phyloP scores from a whole-genome alignment of 768 basidiomycete genomes.

The Boletus eberwhitei region DNA sequence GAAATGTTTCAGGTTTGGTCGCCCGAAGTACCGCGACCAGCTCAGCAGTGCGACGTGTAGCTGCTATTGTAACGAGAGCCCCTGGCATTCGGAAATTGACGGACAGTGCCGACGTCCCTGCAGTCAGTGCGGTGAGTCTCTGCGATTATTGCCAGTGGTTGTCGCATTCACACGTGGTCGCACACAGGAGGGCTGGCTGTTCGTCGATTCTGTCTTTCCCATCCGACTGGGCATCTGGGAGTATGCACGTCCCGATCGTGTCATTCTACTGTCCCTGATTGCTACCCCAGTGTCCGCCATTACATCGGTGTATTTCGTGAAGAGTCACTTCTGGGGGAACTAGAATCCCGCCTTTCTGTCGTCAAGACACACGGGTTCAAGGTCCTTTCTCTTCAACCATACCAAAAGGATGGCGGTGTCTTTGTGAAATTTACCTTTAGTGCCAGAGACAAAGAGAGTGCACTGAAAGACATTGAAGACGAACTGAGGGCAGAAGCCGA shows the following conservation, averaged over 20 bases:
- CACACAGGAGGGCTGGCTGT: slow-evolving; percentile 57
- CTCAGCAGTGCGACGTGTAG: slow-evolving; percentile 2
- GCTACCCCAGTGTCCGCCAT: slow-evolving; percentile 53
- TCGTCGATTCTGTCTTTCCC: slow-evolving; percentile 77
- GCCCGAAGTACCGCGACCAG: neutral
- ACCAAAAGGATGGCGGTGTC: slow-evolving; percentile 81
- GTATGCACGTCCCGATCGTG: slow-evolving; percentile 39
- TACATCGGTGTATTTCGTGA: slow-evolving; percentile 59
- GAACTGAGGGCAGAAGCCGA: slow-evolving; percentile 43
- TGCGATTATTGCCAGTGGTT: slow-evolving; percentile 9
- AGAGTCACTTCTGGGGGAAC: slow-evolving; percentile 49
- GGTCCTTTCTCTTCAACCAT: slow-evolving; percentile 60
- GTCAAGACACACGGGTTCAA: slow-evolving; percentile 57
- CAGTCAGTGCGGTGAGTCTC: slow-evolving; percentile 24
- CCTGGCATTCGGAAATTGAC: slow-evolving; percentile 7
- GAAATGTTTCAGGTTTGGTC: slow-evolving; percentile 5
- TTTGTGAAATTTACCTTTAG: slow-evolving; percentile 72
- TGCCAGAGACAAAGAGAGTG: slow-evolving; percentile 35
- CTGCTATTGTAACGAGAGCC: neutral
- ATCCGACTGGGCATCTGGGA: slow-evolving; percentile 70
- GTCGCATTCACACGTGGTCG: slow-evolving; percentile 5
- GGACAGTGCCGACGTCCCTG: neutral
- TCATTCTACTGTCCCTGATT: slow-evolving; percentile 1
- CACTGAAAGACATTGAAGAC: slow-evolving; percentile 47
- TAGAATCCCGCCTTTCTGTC: slow-evolving; percentile 47